These are phyloP conservation scores for Lentinula novae-zelandiae DNA, from an alignment of 1,284 basidiomycete species.

Conservation along the genomic window DNA sequence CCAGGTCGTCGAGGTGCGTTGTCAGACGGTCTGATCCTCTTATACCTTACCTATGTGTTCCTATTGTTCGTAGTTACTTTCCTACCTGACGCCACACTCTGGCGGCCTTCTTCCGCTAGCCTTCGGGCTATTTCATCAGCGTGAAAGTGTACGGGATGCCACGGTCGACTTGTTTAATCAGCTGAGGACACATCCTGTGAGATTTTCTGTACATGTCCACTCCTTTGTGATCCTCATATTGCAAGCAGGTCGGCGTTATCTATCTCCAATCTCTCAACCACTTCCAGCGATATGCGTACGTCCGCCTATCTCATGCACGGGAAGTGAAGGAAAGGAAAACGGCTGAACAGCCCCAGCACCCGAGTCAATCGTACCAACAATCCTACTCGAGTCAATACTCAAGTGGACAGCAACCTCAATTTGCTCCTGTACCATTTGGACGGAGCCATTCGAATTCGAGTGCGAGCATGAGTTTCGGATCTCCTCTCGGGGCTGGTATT, in stretches of 20 bases:
- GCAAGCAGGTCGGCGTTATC: slow-evolving; percentile 73
- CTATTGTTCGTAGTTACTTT: slow-evolving; percentile 64
- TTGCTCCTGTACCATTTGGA: not conserved
- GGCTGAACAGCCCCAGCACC: slow-evolving; percentile 29
- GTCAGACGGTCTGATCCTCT: not conserved
- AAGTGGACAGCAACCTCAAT: not conserved
- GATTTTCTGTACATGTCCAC: slow-evolving; percentile 23
- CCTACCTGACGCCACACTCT: slow-evolving; percentile 71
- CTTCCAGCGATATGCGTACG: slow-evolving; percentile 87
- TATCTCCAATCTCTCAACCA: slow-evolving; percentile 86
- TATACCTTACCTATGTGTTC: not conserved
- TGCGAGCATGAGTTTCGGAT: slow-evolving; percentile 2
- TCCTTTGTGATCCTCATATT: slow-evolving; percentile 3
- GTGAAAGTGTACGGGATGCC: slow-evolving; percentile 67
- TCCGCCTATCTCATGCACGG: slow-evolving; percentile 65
- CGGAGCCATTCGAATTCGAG: slow-evolving; percentile 14
- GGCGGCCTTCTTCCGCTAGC: slow-evolving; percentile 85
- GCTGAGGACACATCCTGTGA: slow-evolving; percentile 71
- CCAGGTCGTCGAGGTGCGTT: slow-evolving; percentile 81
- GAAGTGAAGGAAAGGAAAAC: slow-evolving; percentile 41
- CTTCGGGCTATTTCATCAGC: slow-evolving; percentile 89
- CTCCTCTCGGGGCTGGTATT: not conserved
- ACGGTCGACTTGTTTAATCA: slow-evolving; percentile 84
- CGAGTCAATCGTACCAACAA: not conserved
- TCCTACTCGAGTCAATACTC: not conserved